Evolutionary conservation across 2,329 filamentous ascomycete genomes (phyloP), one percentile per base, ranked within the genome.

Genomic region (Aspergillus jensenii): DNA sequence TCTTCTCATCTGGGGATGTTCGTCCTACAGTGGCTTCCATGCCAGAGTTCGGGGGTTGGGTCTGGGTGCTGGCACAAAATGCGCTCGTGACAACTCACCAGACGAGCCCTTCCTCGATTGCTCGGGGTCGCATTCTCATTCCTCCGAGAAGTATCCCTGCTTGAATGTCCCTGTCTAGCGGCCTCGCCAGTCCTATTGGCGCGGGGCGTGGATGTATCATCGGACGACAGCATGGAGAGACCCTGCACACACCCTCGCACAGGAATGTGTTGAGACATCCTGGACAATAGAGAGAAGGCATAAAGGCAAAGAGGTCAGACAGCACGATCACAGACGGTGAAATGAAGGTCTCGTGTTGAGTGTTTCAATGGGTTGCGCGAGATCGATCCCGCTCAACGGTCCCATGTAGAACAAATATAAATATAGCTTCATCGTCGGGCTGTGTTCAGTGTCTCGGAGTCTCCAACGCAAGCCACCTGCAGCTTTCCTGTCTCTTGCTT

Each of bases 291-390:
- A 3, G 33, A n/a, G 43, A 31, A 44, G 33, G 52, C 52, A 54
- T 45, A 44, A 12, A 40, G 50, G 54, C 49, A 50, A 46, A 45
- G 23, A 47, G 59, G 59, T 62, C 59, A 62, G 61, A 60, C 59
- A 57, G 39, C 48, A 41, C 50, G 54, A 51, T 60, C 59, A 63
- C 59, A 40, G 27, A 57, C 45, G 40, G 33, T 19, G 25, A 37
- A 15, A 14, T 46, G 31, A 11, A 23, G 53, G 46, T 50, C 46
- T 23, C 53, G 39, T 55, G 53, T 43, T 44, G 53, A 25, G 15
- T 17, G 25, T 49, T 55, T 55, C 45, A 49, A 14, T 3, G 15
- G 21, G 41, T 40, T 48, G 12, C 21, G 9, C 40, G 12, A 47
- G 44, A 15, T 54, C 12, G 7, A 31, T 33, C 15, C 41, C 9